These are phyloP conservation scores for Pythium sukuiense DNA, from an alignment of 352 stramenopile species.

Conservation along the genomic window DNA sequence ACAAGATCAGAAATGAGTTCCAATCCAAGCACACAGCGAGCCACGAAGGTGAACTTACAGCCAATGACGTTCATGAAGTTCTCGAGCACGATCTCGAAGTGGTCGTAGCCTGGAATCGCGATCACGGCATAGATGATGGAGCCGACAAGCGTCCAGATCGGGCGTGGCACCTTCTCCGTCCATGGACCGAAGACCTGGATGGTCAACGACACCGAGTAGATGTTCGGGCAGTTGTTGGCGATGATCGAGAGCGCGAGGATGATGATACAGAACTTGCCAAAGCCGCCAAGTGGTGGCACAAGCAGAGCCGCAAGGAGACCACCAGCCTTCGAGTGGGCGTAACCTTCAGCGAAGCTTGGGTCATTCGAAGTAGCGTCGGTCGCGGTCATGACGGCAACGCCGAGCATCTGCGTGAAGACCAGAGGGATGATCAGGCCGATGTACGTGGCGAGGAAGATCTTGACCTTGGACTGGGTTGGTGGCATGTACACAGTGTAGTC, in stretches of 20 bases:
- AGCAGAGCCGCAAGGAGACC: slow-evolving; percentile 41
- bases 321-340: slow-evolving; percentile 32
- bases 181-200: slow-evolving; percentile 38
- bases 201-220: slow-evolving; percentile 51
- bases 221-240: slow-evolving; percentile 56
- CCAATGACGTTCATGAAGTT: slow-evolving; percentile 61
- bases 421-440: slow-evolving; percentile 42
- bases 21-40: no score
- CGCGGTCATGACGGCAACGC: slow-evolving; percentile 40
- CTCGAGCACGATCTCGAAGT: slow-evolving; percentile 44
- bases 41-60: slow-evolving; percentile 17
- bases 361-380: slow-evolving; percentile 32
- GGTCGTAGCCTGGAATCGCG: slow-evolving; percentile 38
- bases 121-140: slow-evolving; percentile 39
- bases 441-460: slow-evolving; percentile 48
- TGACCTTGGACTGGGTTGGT: slow-evolving; percentile 39
- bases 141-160: slow-evolving; percentile 41
- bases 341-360: slow-evolving; percentile 35
- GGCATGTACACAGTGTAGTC: slow-evolving; percentile 55
- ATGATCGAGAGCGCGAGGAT: slow-evolving; percentile 49
- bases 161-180: slow-evolving; percentile 35
- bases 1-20: no score
- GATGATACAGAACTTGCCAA: slow-evolving; percentile 45
- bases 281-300: slow-evolving; percentile 36
- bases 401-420: slow-evolving; percentile 44